These are phyloP conservation scores for Schizonepeta tenuifolia DNA, from an alignment of 257 asterid species.

Conservation along the genomic window DNA sequence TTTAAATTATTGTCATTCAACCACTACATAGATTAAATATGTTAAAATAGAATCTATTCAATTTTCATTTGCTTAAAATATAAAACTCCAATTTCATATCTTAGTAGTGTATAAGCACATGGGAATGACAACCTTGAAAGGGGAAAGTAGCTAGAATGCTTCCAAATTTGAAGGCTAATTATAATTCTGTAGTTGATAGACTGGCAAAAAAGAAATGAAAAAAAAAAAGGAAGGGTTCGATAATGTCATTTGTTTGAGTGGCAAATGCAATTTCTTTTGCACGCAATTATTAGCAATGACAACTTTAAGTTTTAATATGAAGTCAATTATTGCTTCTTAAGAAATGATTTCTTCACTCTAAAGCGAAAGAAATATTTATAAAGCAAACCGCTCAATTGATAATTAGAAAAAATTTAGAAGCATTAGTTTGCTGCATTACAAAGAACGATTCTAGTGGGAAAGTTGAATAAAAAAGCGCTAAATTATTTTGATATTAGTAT, in stretches of 20 bases:
- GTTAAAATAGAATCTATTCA: not conserved
- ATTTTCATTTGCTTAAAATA: constrained; percentile 3
- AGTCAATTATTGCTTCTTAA: constrained; percentile 32
- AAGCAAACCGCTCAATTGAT: not conserved
- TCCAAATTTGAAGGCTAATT: constrained; percentile 25
- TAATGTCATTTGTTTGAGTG: constrained; percentile 33
- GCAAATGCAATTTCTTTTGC: not conserved
- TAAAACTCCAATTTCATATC: not conserved
- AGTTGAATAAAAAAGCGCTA: too few species aligned
- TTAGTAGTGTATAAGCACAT: not conserved
- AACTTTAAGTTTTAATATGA: constrained; percentile 19
- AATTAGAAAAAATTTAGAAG: not conserved
- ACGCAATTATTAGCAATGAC: constrained; percentile 24
- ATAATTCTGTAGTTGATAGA: too few species aligned
- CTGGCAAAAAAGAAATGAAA: not conserved
- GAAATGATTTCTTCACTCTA: constrained; percentile 21
- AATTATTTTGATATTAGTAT: too few species aligned
- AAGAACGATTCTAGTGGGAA: too few species aligned
- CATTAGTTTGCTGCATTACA: not conserved
- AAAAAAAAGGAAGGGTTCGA: not conserved
- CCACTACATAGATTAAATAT: not conserved
- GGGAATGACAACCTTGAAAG: constrained; percentile 41
- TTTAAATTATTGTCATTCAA: too few species aligned
- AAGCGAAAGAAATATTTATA: not conserved
- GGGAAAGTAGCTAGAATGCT: constrained; percentile 14